phyloP scores from a whole-genome alignment of 805 yeast species.

The Zygosaccharomyces bisporus region DNA sequence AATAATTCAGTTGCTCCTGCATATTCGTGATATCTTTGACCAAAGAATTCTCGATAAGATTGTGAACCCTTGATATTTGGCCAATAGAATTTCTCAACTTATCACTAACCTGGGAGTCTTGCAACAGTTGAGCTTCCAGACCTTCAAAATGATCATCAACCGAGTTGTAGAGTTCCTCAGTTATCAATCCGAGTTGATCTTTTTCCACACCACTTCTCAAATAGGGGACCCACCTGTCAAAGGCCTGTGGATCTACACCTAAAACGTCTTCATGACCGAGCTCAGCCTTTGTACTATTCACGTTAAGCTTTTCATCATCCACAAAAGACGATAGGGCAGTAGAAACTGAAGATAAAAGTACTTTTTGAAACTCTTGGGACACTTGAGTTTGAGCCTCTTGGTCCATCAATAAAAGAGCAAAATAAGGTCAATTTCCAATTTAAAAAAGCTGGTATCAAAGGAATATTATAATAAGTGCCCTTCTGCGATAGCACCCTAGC shows the following conservation, averaged over 20 bases:
- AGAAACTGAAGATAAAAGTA: slow-evolving; percentile 24
- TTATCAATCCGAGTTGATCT: slow-evolving; percentile 21
- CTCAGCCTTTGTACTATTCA: slow-evolving; percentile 1
- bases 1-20: slow-evolving; percentile 53
- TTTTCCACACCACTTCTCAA: slow-evolving; percentile 30
- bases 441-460: not conserved
- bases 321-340: slow-evolving; percentile 14
- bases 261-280: slow-evolving; percentile 20
- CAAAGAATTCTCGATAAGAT: slow-evolving; percentile 49
- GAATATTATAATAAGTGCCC: not conserved
- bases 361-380: slow-evolving; percentile 33
- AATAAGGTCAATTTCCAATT: not conserved
- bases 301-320: slow-evolving; percentile 8
- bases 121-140: slow-evolving; percentile 31
- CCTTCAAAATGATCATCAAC: slow-evolving; percentile 37
- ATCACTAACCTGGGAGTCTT: slow-evolving; percentile 35
- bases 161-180: slow-evolving; percentile 32
- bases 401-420: slow-evolving; percentile 22
- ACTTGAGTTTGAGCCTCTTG: slow-evolving; percentile 26
- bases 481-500: not conserved
- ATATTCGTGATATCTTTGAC: slow-evolving; percentile 53
- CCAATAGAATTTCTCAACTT: slow-evolving; percentile 48
- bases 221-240: slow-evolving; percentile 36
- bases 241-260: slow-evolving; percentile 28
- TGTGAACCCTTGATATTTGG: slow-evolving; percentile 58